Evolutionary conservation across 352 stramenopile genomes (phyloP).

Genomic region (Plasmopara muralis): DNA sequence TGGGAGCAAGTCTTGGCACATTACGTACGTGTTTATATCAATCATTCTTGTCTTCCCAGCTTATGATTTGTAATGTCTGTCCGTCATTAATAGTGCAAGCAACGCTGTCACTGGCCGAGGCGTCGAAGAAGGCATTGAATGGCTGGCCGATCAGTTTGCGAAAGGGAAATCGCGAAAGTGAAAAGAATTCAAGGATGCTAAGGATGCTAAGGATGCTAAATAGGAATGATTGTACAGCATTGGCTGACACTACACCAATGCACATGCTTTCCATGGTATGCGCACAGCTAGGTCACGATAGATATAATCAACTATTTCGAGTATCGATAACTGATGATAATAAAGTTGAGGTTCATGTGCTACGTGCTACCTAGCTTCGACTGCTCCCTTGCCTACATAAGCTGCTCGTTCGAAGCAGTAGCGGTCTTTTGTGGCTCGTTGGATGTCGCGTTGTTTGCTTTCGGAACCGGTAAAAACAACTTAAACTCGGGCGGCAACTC

Average conservation of each 20-base stretch:
- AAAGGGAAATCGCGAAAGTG: conserved; percentile 58
- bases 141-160: conserved; percentile 70
- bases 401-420: conserved; percentile 25
- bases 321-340: too few species aligned
- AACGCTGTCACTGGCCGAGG: conserved; percentile 74
- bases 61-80: background rate
- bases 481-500: conserved; percentile 97
- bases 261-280: too few species aligned
- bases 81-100: conserved; percentile 42
- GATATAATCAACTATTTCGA: too few species aligned
- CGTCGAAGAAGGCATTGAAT: conserved; percentile 76
- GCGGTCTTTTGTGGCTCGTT: conserved; percentile 41
- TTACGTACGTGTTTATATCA: conserved; percentile 42
- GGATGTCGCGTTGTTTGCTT: conserved; percentile 53
- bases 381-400: conserved; percentile 26
- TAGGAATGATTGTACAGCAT: too few species aligned
- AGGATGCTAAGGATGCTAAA: background rate
- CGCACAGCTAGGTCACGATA: too few species aligned
- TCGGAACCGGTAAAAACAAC: conserved; percentile 93
- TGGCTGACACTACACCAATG: too few species aligned
- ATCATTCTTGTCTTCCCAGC: too few species aligned
- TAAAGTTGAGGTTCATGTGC: too few species aligned
- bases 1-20: conserved; percentile 76
- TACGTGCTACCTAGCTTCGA: background rate
- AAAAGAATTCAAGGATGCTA: background rate